Percentiles rank a stretch among this genome's conserved stretches.
Evolutionary conservation across 441 rosid genomes (phyloP).

Genomic region (Arabidopsis hybrid): DNA sequence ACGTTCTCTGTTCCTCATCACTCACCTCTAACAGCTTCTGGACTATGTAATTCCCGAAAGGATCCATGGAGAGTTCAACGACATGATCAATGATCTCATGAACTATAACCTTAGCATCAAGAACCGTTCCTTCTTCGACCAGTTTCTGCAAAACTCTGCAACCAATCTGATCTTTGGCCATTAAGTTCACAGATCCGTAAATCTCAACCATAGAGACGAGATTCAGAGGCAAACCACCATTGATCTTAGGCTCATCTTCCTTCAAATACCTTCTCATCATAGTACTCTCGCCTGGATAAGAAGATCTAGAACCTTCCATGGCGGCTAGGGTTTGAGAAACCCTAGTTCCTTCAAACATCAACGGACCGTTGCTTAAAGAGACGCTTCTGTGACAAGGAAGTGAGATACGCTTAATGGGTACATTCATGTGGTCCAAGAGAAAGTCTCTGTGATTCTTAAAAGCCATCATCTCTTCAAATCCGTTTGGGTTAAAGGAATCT

Average conservation of each 20-base stretch:
- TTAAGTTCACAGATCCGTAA: conserved; percentile 54
- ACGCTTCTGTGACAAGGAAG: conserved; percentile 32
- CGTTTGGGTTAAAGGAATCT: conserved; percentile 41
- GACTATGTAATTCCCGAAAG: conserved; percentile 80
- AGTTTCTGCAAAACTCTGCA: conserved; percentile 71
- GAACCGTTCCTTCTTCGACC: conserved; percentile 64
- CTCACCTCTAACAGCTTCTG: conserved; percentile 78
- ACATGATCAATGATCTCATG: conserved; percentile 58
- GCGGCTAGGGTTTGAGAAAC: conserved; percentile 42
- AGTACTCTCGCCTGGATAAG: neutral
- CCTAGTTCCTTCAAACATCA: conserved; percentile 39
- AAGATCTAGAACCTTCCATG: conserved; percentile 25
- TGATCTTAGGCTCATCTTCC: neutral
- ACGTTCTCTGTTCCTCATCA: conserved; percentile 60
- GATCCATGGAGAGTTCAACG: conserved; percentile 70
- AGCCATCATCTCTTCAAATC: conserved; percentile 37
- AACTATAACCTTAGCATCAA: conserved; percentile 49
- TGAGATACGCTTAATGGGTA: conserved; percentile 26
- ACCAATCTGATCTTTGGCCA: conserved; percentile 84
- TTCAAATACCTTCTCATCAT: neutral
- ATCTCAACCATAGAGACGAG: conserved; percentile 53
- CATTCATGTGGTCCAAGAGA: neutral
- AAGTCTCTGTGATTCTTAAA: neutral
- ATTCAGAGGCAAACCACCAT: conserved; percentile 30
- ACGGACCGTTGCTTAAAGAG: conserved; percentile 1